Evolutionary conservation across 805 yeast genomes (phyloP), one percentile per base, ranked within the genome.

Genomic region (Gaillardinia entomophila): DNA sequence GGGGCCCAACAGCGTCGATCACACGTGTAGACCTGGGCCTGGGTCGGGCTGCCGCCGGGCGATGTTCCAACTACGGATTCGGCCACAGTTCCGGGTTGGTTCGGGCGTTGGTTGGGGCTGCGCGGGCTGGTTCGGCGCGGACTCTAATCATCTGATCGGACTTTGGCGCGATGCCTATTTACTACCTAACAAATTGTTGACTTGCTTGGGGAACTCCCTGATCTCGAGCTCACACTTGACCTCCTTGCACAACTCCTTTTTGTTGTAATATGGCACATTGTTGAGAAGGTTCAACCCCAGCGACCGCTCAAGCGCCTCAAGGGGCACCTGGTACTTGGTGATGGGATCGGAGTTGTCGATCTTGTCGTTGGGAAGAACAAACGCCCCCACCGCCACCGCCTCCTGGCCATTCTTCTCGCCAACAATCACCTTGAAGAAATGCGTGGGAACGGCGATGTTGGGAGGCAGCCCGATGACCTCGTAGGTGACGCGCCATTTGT

Each of bases 381-480:
- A 92, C 0, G 97, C 96, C 1, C 83, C 97, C 6, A 87, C 86
- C 3, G 90, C 76, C 10, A 86, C 62, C 11, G 65, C 66, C 6
- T 64, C 64, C 30, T 47, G 50, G 11, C 68, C 57, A 33, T 57
- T 48, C 24, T 54, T 60, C 55, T 92, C 97, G 6, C 92, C 97
- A 29, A 92, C 85, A 34, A 92, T 65, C 37, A 92, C 62, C 62
- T 92, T 92, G 73, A 80, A 92, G 52, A 92, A 92, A 57, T 92
- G 98, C 0, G 98, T 92, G 16, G 98, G 98, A 8, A 92, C 98
- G 0, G 98, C 97, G 33, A 92, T 71, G 49, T 76, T 85, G 31
- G 98, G 97, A 8, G 98, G 98, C 47, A 87, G 84, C 2, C 98
- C 98, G 53, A 92, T 86, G 26, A 92, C 84, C 60, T 92, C 97